Evolutionary conservation across 2,329 filamentous ascomycete genomes (phyloP).

Genomic region (Colletotrichum liriopes): DNA sequence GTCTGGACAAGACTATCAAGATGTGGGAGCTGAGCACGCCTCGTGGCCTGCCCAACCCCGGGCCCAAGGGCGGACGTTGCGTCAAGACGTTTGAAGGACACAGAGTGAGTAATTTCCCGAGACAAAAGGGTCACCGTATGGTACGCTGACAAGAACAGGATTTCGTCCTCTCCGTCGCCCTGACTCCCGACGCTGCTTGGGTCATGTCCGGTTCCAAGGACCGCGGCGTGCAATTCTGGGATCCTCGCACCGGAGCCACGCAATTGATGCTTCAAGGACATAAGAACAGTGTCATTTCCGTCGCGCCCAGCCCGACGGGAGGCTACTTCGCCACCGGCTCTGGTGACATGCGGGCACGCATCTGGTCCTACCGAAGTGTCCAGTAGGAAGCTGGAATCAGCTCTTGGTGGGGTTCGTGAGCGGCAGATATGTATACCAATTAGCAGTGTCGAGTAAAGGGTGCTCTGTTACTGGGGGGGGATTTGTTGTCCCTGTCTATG

Average conservation of each 20-base stretch:
- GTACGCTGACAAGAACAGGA: slow-evolving; percentile 71
- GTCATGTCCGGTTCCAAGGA: slow-evolving; percentile 98
- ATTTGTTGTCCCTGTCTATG: slow-evolving; percentile 20
- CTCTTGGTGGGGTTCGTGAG: slow-evolving; percentile 5
- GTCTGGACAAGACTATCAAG: slow-evolving; percentile 98
- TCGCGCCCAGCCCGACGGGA: slow-evolving; percentile 91
- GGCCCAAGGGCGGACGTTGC: slow-evolving; percentile 89
- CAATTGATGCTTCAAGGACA: slow-evolving; percentile 99
- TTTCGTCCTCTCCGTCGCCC: slow-evolving; percentile 95
- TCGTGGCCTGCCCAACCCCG: slow-evolving; percentile 76
- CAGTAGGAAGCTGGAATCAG: slow-evolving; percentile 27
- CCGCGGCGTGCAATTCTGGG: slow-evolving; percentile 98
- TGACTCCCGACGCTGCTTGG: slow-evolving; percentile 95
- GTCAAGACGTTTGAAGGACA: slow-evolving; percentile 98
- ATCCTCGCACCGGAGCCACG: slow-evolving; percentile 91
- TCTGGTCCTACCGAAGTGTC: slow-evolving; percentile 84
- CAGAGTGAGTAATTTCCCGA: slow-evolving; percentile 72
- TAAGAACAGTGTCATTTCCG: slow-evolving; percentile 98
- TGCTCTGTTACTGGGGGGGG: slow-evolving; percentile 20
- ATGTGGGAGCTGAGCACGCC: slow-evolving; percentile 95
- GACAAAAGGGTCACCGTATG: background rate
- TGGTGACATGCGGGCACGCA: slow-evolving; percentile 96
- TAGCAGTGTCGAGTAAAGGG: slow-evolving; percentile 8
- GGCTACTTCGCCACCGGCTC: slow-evolving; percentile 95
- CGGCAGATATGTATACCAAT: slow-evolving; percentile 35